These are phyloP conservation scores for Nitzschia palea DNA, from an alignment of 108 stramenopile genomes.

Conservation along the genomic window DNA sequence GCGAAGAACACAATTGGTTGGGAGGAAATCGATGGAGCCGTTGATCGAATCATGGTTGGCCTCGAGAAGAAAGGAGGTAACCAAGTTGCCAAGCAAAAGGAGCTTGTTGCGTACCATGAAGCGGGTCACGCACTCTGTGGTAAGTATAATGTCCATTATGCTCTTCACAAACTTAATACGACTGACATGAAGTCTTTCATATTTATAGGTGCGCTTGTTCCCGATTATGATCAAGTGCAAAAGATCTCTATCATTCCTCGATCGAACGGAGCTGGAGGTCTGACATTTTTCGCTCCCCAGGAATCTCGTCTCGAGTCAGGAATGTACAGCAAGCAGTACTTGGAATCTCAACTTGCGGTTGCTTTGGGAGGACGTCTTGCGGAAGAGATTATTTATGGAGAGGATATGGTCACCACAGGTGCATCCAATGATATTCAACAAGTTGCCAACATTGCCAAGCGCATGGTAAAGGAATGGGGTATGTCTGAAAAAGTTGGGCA, in stretches of 20 bases:
- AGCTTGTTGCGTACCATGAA: slow-evolving; percentile 96
- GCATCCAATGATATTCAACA: slow-evolving; percentile 97
- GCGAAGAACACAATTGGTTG: slow-evolving; percentile 85
- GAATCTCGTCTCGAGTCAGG: slow-evolving; percentile 92
- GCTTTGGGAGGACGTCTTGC: slow-evolving; percentile 97
- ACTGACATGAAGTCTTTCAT: too few species aligned
- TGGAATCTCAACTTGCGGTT: slow-evolving; percentile 93
- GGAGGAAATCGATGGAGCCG: slow-evolving; percentile 94
- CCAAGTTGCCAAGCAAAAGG: slow-evolving; percentile 64
- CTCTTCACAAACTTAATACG: too few species aligned
- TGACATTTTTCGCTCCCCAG: slow-evolving; percentile 94
- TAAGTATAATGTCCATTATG: too few species aligned
- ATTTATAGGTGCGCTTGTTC: slow-evolving; percentile 87
- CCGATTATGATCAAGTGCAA: slow-evolving; percentile 94
- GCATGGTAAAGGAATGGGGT: slow-evolving; percentile 97
- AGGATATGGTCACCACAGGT: slow-evolving; percentile 95
- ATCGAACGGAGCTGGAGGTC: slow-evolving; percentile 91
- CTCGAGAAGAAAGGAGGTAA: slow-evolving; percentile 93
- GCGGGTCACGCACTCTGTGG: slow-evolving; percentile 82
- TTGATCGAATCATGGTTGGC: slow-evolving; percentile 97
- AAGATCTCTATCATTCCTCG: slow-evolving; percentile 97
- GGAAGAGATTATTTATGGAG: slow-evolving; percentile 97
- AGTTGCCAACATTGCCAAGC: slow-evolving; percentile 91
- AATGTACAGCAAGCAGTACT: slow-evolving; percentile 91
- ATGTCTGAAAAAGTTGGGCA: slow-evolving; percentile 94